Evolutionary conservation across 345 rosid genomes (phyloP).

Genomic region (Salix brachista): DNA sequence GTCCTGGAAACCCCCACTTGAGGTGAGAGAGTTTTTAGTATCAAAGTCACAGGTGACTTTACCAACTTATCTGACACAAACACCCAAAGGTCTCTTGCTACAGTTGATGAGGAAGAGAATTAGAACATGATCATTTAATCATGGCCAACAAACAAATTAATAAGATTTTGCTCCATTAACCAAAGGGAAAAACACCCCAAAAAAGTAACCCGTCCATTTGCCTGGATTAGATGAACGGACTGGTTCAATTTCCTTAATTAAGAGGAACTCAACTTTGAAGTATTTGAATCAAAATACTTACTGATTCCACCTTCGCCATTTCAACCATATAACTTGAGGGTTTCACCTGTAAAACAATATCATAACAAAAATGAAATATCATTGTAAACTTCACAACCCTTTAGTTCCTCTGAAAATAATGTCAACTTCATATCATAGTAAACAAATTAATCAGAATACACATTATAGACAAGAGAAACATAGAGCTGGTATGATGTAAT

Average conservation of each 20-base stretch:
- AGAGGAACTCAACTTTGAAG: slow-evolving; percentile 16
- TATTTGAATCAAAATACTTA: slow-evolving; percentile 36
- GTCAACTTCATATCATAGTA: neutral
- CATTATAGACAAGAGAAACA: neutral
- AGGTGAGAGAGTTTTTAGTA: neutral
- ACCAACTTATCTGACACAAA: neutral
- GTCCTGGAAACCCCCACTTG: neutral
- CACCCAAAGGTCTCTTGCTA: neutral
- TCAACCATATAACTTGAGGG: slow-evolving; percentile 86
- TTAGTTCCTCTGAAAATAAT: neutral
- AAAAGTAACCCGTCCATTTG: neutral
- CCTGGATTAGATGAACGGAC: neutral
- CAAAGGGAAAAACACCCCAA: neutral
- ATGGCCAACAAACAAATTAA: neutral
- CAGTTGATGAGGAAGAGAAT: neutral
- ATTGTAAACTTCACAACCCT: neutral
- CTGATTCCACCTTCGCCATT: slow-evolving; percentile 86
- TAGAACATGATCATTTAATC: neutral
- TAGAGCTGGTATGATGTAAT: neutral
- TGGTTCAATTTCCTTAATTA: slow-evolving; percentile 2
- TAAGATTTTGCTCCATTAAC: neutral
- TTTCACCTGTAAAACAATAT: slow-evolving; percentile 54
- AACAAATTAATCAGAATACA: neutral
- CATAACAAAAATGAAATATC: neutral
- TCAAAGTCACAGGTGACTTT: neutral